Conservation (phyloP, 2,329 filamentous ascomycete genomes). For the Fusarium graminum region DNA sequence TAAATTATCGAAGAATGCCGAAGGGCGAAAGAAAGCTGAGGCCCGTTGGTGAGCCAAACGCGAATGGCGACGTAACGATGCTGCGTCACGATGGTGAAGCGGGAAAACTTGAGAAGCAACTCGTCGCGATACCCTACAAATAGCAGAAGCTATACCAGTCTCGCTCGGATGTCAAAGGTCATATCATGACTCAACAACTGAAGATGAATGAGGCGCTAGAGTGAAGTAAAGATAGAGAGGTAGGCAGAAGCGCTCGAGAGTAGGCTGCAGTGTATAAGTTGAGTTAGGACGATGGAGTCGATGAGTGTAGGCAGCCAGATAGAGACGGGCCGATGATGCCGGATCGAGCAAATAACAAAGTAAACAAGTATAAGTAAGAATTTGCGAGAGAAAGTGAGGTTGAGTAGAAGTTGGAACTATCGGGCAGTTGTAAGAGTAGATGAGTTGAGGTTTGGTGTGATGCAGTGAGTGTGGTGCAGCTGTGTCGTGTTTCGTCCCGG, state of each 20-base stretch:
- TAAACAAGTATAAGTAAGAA: conserved; percentile 19
- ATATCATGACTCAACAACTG: conserved; percentile 50
- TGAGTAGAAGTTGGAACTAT: conserved; percentile 33
- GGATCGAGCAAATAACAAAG: conserved; percentile 8
- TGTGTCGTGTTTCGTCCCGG: conserved; percentile 37
- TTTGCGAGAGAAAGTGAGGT: conserved; percentile 5
- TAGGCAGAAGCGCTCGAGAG: conserved; percentile 34
- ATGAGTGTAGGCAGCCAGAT: conserved; percentile 35
- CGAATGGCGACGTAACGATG: conserved; percentile 21
- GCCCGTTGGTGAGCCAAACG: conserved; percentile 26
- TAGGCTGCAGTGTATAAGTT: conserved; percentile 37
- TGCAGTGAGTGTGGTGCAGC: conserved; percentile 18
- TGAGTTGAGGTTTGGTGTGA: conserved; percentile 24
- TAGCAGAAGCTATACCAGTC: conserved; percentile 48
- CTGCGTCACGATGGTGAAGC: conserved; percentile 29
- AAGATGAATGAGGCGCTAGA: conserved; percentile 36
- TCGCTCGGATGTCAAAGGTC: conserved; percentile 45
- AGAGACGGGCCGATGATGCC: conserved; percentile 21
- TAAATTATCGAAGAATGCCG: conserved; percentile 27
- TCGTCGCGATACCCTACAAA: conserved; percentile 45
- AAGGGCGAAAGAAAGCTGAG: conserved; percentile 13
- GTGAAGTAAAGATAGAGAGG: background rate
- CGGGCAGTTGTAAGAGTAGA: conserved; percentile 32
- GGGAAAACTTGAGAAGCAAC: conserved; percentile 29
- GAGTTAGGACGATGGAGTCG: conserved; percentile 24